Evolutionary conservation across 2,329 filamentous ascomycete species (phyloP).

Genomic region (Parascedosporium putredinis): DNA sequence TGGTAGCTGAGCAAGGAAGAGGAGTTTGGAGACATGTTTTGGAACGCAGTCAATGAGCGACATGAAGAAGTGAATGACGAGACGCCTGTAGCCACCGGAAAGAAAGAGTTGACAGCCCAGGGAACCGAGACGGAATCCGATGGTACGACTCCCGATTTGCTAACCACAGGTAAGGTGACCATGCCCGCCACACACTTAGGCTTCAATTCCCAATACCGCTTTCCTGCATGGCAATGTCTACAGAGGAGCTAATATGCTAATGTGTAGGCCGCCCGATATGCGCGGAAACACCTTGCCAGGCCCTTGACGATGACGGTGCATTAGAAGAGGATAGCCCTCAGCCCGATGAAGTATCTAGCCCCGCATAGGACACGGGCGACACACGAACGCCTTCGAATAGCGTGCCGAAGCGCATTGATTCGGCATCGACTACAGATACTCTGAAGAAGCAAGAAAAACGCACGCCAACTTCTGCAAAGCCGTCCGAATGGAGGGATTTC

Average conservation of each 20-base stretch:
- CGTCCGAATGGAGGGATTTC: not conserved
- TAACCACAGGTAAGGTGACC: too few relatives aligned
- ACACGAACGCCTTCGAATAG: not conserved
- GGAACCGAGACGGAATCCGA: not conserved
- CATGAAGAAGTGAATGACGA: not conserved
- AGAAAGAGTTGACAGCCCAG: not conserved
- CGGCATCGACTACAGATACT: not conserved
- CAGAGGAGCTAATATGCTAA: not conserved
- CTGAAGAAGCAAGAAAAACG: not conserved
- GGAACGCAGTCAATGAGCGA: not conserved
- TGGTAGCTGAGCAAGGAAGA: not conserved
- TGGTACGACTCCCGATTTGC: not conserved
- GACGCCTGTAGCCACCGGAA: not conserved
- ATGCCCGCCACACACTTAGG: too few relatives aligned
- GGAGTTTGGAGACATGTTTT: not conserved
- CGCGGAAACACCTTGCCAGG: slow-evolving; percentile 2
- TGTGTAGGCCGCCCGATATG: slow-evolving; percentile 1
- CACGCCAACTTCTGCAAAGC: not conserved
- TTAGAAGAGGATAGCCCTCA: not conserved
- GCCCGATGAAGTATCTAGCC: not conserved
- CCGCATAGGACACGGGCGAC: not conserved
- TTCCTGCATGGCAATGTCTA: too few relatives aligned
- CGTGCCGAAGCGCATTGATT: not conserved
- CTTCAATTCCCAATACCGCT: too few relatives aligned
- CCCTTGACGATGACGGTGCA: too few relatives aligned